Conservation (phyloP, 768 basidiomycete species). For the Clathrus columnatus region DNA sequence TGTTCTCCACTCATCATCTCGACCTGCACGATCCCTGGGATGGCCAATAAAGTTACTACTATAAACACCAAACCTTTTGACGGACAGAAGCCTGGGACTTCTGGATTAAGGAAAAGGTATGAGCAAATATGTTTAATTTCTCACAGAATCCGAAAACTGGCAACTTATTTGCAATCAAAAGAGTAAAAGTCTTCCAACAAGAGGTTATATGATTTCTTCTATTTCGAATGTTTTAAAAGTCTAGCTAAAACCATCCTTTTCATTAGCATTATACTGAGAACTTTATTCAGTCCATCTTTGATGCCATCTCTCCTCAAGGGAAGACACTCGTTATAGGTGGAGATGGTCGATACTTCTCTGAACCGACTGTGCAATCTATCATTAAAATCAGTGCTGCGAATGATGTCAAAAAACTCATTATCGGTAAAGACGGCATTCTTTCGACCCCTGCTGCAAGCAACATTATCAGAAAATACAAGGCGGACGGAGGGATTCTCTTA, state of each 20-base stretch:
- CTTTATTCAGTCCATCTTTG: slow-evolving; percentile 90
- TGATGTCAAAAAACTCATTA: slow-evolving; percentile 83
- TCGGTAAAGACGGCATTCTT: slow-evolving; percentile 85
- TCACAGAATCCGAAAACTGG: slow-evolving; percentile 18
- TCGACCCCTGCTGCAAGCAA: slow-evolving; percentile 97
- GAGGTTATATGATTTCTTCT: slow-evolving; percentile 43
- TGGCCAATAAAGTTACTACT: slow-evolving; percentile 48
- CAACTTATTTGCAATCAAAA: slow-evolving; percentile 23
- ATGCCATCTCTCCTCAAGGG: slow-evolving; percentile 75
- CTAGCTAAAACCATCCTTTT: neutral
- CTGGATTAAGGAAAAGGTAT: slow-evolving; percentile 91
- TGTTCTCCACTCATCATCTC: neutral
- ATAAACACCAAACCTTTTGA: slow-evolving; percentile 80
- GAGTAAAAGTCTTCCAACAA: slow-evolving; percentile 98
- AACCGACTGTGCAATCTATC: slow-evolving; percentile 84
- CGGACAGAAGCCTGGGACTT: slow-evolving; percentile 96
- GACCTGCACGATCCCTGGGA: slow-evolving; percentile 14
- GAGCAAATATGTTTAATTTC: slow-evolving; percentile 15
- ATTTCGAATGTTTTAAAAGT: neutral
- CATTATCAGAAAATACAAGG: slow-evolving; percentile 92
- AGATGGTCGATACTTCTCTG: slow-evolving; percentile 89
- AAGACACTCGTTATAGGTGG: slow-evolving; percentile 91
- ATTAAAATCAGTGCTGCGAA: slow-evolving; percentile 92
- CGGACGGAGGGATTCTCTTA: slow-evolving; percentile 91
- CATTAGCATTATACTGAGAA: slow-evolving; percentile 95